Base-by-base conservation (phyloP, 2,329 filamentous ascomycete species). In the Colletotrichum tamarilloi region DNA sequence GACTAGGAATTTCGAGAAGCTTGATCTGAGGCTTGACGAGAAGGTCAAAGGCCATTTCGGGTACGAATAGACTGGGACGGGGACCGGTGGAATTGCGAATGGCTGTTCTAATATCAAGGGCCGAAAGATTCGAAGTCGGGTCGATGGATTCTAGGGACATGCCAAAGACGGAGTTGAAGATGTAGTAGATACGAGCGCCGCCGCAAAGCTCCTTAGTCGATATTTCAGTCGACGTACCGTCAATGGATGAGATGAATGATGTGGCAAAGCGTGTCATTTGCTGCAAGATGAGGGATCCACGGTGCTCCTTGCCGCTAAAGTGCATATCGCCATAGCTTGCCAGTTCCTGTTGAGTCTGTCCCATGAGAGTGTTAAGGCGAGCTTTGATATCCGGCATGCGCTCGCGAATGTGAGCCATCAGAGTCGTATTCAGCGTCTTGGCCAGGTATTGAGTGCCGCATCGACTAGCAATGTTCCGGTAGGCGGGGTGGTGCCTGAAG, bases 11-110 rank as follows among this genome's bases (percentile, higher is more conserved):
- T 82, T 99, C 97, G 32, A 99, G 87, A 66, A 99, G 89, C 85
- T 98, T 98, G 84, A 99, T 99, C 83, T 99, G 97, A 32, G 97
- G 97, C 84, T 99, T 99, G 58, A 99, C 97, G 57, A 99, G 90
- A 26, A 99, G 90, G 82, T 99, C 97, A 82, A 99, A 99, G 1
- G 97, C 97, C 85, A 99, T 92, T 82, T 99, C 97, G 2, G 97
- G 97, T 11, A 99, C 97, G 80, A 99, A 99, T 58, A 99, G 88
- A 82, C 96, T 98, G 1, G 97, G 96, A 22, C 97, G 91, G 35
- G 97, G 97, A 67, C 97, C 97, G 22, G 97, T 99, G 1, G 97
- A 99, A 85, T 99, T 99, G 78, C 97, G 93, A 78, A 99, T 99
- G 4, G 97, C 97, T 14, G 97, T 99, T 81, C 97, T 91, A 77